Conservation (phyloP, 2,329 filamentous ascomycete genomes). For the Cordyceps cicadae region DNA sequence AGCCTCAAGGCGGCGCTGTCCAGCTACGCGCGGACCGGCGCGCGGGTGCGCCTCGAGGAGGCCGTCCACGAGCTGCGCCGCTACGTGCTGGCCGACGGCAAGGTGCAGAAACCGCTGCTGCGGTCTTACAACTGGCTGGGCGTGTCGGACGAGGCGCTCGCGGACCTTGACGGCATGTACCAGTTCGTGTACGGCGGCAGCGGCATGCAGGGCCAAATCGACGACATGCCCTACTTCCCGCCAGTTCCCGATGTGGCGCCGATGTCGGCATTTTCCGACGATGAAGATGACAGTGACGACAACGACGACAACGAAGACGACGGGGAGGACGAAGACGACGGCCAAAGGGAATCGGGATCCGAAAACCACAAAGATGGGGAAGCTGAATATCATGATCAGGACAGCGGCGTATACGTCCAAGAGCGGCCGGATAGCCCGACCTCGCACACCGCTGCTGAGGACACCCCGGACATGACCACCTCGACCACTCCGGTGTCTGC, state of each 20-base stretch:
- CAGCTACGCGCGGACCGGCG: conserved; percentile 42
- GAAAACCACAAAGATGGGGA: conserved; percentile 10
- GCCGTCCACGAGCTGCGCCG: conserved; percentile 56
- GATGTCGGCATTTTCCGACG: neutral
- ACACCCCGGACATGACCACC: neutral
- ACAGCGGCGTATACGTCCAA: conserved; percentile 1
- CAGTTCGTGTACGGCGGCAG: conserved; percentile 46
- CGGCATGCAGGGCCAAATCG: conserved; percentile 37
- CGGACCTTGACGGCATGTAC: conserved; percentile 50
- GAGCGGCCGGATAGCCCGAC: neutral
- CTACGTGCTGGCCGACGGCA: conserved; percentile 42
- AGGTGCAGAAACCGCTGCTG: conserved; percentile 42
- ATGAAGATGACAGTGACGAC: neutral
- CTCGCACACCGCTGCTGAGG: neutral
- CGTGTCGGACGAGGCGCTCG: conserved; percentile 40
- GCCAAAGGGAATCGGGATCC: neutral
- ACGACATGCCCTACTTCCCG: conserved; percentile 21
- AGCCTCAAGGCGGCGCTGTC: conserved; percentile 55
- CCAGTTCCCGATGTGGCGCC: neutral
- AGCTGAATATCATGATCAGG: neutral
- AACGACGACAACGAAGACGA: conserved; percentile 1
- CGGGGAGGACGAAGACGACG: conserved; percentile 7
- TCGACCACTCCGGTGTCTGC: neutral
- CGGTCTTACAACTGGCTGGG: conserved; percentile 51
- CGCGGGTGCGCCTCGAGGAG: conserved; percentile 43